Base-by-base conservation (phyloP, 805 yeast genomes). In the Metschnikowia lochheadii region DNA sequence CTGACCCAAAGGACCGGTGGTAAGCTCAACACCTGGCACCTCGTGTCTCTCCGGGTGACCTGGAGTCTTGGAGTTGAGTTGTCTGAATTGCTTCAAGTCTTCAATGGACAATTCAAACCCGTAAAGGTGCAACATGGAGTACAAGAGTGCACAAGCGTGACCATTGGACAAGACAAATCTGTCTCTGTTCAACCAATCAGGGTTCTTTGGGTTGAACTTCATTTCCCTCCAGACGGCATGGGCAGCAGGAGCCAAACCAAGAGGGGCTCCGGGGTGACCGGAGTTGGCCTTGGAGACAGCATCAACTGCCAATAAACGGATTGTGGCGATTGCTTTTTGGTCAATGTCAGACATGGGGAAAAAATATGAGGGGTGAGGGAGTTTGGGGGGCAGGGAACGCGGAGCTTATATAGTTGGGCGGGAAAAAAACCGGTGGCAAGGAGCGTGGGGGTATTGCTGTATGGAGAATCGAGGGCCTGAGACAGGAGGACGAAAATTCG, bases 261-360 rank as follows among this genome's bases (percentile, higher is more conserved):
- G 83, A 64, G 98, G 98, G 48, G 99, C 98, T 77, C 99, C 99
- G 49, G 99, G 99, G 77, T 92, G 99, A 60, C 99, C 99, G 54
- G 96, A 86, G 75, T 92, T 87, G 63, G 97, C 92, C 73, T 83
- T 80, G 53, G 85, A 78, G 55, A 89, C 95, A 58, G 87, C 83
- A 70, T 92, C 99, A 49, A 87, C 88, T 34, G 98, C 83, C 63
- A 92, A 80, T 54, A 85, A 74, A 77, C 97, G 89, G 76, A 92
- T 87, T 62, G 98, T 89, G 78, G 81, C 78, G 72, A 92, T 77
- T 52, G 96, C 88, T 68, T 78, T 77, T 59, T 76, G 76, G 70
- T 91, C 96, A 63, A 87, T 73, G 49, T 60, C 58, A 46, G 69
- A 61, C 63, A 64, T 61, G 43, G 42, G 40, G 53, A 18, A 36